Percentiles rank a stretch among this genome's conserved stretches.
Conservation (phyloP, 192 early-diverging fungal species). For the Podila clonocystis region DNA sequence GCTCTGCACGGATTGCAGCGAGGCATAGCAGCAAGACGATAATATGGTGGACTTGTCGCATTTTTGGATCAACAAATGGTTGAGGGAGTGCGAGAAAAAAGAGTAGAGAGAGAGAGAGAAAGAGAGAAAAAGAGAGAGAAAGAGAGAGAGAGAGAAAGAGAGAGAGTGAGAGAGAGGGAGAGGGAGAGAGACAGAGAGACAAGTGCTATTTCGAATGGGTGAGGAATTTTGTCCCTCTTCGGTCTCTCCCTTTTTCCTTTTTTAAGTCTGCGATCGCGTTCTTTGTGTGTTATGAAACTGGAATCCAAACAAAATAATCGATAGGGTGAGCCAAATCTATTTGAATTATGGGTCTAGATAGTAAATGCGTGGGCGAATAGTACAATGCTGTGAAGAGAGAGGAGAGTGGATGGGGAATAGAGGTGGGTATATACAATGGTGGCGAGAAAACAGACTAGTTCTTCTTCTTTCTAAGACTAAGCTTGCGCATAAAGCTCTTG, state of each 20-base stretch:
- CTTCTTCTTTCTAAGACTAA: slow-evolving; percentile 27
- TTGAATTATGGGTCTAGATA: too few relatives aligned
- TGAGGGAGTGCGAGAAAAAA: background rate
- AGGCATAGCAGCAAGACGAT: background rate
- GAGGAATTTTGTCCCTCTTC: too few relatives aligned
- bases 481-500: slow-evolving; percentile 25
- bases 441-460: background rate
- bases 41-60: background rate
- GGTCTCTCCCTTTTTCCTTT: background rate
- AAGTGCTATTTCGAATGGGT: too few relatives aligned
- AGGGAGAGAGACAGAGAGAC: background rate
- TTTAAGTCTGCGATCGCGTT: background rate
- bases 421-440: slow-evolving; percentile 12
- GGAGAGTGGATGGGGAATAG: background rate
- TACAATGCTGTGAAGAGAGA: slow-evolving; percentile 3
- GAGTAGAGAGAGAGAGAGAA: background rate
- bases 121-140: background rate
- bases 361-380: too few relatives aligned
- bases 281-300: too few relatives aligned
- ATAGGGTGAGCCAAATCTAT: background rate
- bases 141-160: background rate
- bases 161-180: background rate
- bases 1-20: background rate
- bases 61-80: background rate
- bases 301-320: background rate